Percentiles rank a stretch among this genome's conserved stretches.
Evolutionary conservation across 495 filamentous ascomycete species (phyloP).

Genomic region (Elaphomyces granulatus): DNA sequence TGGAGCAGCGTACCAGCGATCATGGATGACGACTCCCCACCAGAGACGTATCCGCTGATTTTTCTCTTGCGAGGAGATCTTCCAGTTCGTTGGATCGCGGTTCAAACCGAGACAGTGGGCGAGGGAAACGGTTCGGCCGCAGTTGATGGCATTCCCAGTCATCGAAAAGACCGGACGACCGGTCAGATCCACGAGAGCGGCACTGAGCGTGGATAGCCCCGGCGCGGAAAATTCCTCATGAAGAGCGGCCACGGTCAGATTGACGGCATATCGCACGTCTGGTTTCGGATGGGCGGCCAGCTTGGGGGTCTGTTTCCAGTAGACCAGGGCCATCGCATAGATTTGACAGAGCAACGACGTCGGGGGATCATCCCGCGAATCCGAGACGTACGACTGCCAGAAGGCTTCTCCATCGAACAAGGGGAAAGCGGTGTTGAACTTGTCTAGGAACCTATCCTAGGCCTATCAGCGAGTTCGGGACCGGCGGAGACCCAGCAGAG

Average conservation of each 20-base stretch:
- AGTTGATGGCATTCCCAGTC: slow-evolving; percentile 38
- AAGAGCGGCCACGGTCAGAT: slow-evolving; percentile 36
- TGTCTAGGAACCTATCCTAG: slow-evolving; percentile 32
- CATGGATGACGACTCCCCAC: slow-evolving; percentile 42
- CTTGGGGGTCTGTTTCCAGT: slow-evolving; percentile 35
- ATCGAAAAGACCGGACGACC: slow-evolving; percentile 39
- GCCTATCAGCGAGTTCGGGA: too few species aligned
- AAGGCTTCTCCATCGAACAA: slow-evolving; percentile 38
- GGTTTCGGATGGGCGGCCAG: slow-evolving; percentile 33
- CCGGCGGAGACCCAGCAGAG: too few species aligned
- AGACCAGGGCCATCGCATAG: slow-evolving; percentile 37
- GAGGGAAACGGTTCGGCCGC: slow-evolving; percentile 34
- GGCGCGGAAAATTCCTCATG: slow-evolving; percentile 38
- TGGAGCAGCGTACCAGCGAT: slow-evolving; percentile 28
- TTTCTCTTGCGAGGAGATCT: slow-evolving; percentile 33
- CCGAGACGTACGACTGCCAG: slow-evolving; percentile 31
- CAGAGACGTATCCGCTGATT: slow-evolving; percentile 34
- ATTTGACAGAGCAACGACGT: slow-evolving; percentile 38
- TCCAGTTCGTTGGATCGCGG: slow-evolving; percentile 34
- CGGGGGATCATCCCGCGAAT: slow-evolving; percentile 28
- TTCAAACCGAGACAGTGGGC: slow-evolving; percentile 39
- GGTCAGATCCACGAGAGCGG: slow-evolving; percentile 33
- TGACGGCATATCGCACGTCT: slow-evolving; percentile 36
- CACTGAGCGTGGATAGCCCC: slow-evolving; percentile 35
- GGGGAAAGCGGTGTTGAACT: slow-evolving; percentile 39